phyloP scores from a whole-genome alignment of 2,329 filamentous ascomycete species.

The Aspergillus carbonarius region DNA sequence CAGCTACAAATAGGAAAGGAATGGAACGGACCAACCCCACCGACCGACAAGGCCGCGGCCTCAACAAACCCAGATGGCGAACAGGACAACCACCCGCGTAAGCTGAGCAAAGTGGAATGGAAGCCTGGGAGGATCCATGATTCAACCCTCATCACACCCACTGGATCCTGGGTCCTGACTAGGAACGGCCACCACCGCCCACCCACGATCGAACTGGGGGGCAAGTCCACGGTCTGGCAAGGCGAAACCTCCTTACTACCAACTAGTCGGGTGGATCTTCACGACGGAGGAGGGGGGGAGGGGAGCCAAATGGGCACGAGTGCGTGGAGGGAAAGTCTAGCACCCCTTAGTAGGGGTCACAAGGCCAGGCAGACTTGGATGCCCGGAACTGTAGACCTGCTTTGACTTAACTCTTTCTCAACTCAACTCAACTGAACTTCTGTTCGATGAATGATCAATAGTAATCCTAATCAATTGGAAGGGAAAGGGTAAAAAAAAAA shows the following conservation, averaged over 20 bases:
- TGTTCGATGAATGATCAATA: neutral
- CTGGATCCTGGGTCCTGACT: neutral
- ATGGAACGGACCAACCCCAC: slow-evolving; percentile 8
- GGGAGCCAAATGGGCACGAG: slow-evolving; percentile 9
- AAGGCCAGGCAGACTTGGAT: neutral
- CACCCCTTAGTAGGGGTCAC: slow-evolving; percentile 7
- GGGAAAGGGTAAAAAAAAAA: neutral
- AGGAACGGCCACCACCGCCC: neutral
- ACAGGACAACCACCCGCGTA: neutral
- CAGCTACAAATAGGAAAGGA: slow-evolving; percentile 23
- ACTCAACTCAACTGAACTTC: neutral
- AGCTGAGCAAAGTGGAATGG: neutral
- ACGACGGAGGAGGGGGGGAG: neutral
- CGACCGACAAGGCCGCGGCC: slow-evolving; percentile 9
- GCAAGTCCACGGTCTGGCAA: neutral
- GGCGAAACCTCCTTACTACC: neutral
- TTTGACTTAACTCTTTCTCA: neutral
- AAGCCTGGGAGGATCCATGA: neutral
- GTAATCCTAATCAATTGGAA: too few relatives aligned
- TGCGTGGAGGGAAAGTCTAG: slow-evolving; percentile 8
- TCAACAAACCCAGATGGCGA: slow-evolving; percentile 1
- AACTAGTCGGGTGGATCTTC: slow-evolving; percentile 3
- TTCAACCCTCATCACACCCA: neutral
- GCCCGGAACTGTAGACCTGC: too few relatives aligned
- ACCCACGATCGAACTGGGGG: neutral